A percentile compares a stretch with the other conserved stretches of the same genome.
phyloP scores from a whole-genome alignment of 1,284 basidiomycete species.

The Hemileccinum hortonii region DNA sequence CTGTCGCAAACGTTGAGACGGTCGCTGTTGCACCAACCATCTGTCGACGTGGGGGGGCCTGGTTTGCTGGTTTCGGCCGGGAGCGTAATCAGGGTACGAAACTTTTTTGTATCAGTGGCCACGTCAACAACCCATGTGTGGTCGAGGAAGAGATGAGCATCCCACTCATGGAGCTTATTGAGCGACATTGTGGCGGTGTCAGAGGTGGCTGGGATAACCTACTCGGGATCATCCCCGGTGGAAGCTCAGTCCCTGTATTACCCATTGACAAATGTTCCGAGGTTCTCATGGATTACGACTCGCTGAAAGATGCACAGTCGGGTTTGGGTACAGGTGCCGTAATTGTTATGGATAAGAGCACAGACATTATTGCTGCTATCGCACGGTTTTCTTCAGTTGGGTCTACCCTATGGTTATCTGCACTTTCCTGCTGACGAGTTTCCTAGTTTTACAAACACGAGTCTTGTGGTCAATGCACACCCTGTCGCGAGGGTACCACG shows the following conservation, averaged over 20 bases:
- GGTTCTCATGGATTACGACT: conserved; percentile 98
- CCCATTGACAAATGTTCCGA: conserved; percentile 80
- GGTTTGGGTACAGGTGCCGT: conserved; percentile 97
- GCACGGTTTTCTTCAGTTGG: conserved; percentile 85
- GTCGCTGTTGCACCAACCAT: conserved; percentile 98
- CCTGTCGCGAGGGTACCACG: conserved; percentile 93
- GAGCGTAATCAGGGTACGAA: conserved; percentile 96
- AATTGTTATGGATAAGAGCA: conserved; percentile 98
- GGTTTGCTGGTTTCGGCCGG: conserved; percentile 93
- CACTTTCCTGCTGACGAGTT: not conserved
- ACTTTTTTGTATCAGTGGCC: conserved; percentile 93
- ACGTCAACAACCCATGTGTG: conserved; percentile 98
- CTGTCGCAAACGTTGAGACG: conserved; percentile 98
- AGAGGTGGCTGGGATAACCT: conserved; percentile 96
- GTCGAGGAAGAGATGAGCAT: conserved; percentile 99
- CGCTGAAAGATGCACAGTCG: conserved; percentile 91
- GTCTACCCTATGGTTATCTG: conserved; percentile 13
- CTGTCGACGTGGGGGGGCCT: conserved; percentile 84
- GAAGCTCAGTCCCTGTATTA: conserved; percentile 93
- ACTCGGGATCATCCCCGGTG: conserved; percentile 92
- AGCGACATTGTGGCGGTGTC: conserved; percentile 96
- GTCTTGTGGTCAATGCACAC: conserved; percentile 98
- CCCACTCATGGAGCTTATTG: conserved; percentile 88
- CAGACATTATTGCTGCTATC: conserved; percentile 91
- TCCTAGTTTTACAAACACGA: conserved; percentile 94